Percentiles rank a stretch among this genome's conserved stretches.
phyloP scores from a whole-genome alignment of 2,329 filamentous ascomycete species.

The Epichloe sp. region DNA sequence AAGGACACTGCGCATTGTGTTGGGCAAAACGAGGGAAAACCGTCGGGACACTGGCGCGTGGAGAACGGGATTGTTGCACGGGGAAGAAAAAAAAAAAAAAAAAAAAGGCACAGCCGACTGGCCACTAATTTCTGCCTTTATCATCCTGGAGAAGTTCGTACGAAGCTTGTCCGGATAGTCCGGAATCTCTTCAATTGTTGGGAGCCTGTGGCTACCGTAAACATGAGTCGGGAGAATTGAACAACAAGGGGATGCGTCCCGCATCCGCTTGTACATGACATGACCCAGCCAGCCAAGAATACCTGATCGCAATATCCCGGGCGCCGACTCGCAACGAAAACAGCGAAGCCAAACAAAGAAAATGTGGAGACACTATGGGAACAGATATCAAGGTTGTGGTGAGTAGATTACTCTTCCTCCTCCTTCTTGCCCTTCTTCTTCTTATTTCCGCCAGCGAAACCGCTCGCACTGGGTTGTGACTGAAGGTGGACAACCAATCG shows the following conservation, averaged over 20 bases:
- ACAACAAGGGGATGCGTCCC: conserved; percentile 15
- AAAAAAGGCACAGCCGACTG: too few relatives aligned
- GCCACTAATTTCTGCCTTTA: too few relatives aligned
- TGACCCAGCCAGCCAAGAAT: conserved; percentile 18
- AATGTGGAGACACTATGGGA: conserved; percentile 25
- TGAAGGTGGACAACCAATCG: conserved; percentile 76
- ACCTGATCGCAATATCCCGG: conserved; percentile 32
- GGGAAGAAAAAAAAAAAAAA: too few relatives aligned
- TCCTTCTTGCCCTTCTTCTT: conserved; percentile 65
- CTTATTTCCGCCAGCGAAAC: conserved; percentile 33
- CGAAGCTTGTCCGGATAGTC: not conserved
- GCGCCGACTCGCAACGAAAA: conserved; percentile 27
- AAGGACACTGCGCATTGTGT: too few relatives aligned
- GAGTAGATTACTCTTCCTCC: conserved; percentile 27
- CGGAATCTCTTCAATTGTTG: not conserved
- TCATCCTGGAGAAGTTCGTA: too few relatives aligned
- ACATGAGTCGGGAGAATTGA: conserved; percentile 3
- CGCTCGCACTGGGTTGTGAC: conserved; percentile 46
- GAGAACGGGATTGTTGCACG: too few relatives aligned
- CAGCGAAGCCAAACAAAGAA: conserved; percentile 25
- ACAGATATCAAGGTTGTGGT: conserved; percentile 21
- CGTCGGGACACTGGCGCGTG: too few relatives aligned
- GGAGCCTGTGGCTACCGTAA: not conserved
- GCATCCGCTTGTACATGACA: conserved; percentile 15
- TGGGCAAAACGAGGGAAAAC: too few relatives aligned